Percentiles rank a stretch among this genome's conserved stretches.
phyloP scores from a whole-genome alignment of 345 rosid species.

The Salix suchowensis region DNA sequence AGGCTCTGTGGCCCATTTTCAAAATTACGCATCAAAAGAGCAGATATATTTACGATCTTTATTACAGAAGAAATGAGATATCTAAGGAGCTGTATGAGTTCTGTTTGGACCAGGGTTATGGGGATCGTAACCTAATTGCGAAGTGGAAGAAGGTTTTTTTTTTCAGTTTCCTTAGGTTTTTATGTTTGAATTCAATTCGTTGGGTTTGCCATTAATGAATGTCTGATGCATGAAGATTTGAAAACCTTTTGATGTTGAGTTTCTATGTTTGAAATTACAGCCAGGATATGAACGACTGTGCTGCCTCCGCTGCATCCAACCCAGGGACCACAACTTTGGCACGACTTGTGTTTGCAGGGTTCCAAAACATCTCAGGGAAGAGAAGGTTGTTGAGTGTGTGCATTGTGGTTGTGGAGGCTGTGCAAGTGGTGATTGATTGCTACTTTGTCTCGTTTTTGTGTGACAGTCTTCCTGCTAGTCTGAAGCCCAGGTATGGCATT shows the following conservation, averaged over 20 bases:
- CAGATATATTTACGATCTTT: constrained; percentile 61
- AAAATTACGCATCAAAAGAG: constrained; percentile 75
- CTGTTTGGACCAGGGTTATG: constrained; percentile 73
- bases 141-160: constrained; percentile 60
- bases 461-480: background rate
- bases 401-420: constrained; percentile 86
- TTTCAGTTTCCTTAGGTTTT: background rate
- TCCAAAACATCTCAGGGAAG: constrained; percentile 74
- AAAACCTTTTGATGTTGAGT: background rate
- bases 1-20: constrained; percentile 71
- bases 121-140: constrained; percentile 61
- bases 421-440: constrained; percentile 61
- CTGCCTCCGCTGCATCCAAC: constrained; percentile 83
- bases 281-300: constrained; percentile 78
- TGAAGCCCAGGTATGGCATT: background rate
- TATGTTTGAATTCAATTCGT: background rate
- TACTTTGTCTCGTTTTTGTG: background rate
- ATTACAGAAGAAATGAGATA: constrained; percentile 54
- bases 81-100: constrained; percentile 71
- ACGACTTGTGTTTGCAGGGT: constrained; percentile 81
- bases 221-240: background rate
- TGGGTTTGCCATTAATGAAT: background rate
- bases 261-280: constrained; percentile 36
- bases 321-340: constrained; percentile 78
- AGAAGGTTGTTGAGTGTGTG: constrained; percentile 74